Percentiles rank a stretch among this genome's conserved stretches.
Evolutionary conservation across 768 basidiomycete species (phyloP).

Genomic region (Podaxis pistillaris): DNA sequence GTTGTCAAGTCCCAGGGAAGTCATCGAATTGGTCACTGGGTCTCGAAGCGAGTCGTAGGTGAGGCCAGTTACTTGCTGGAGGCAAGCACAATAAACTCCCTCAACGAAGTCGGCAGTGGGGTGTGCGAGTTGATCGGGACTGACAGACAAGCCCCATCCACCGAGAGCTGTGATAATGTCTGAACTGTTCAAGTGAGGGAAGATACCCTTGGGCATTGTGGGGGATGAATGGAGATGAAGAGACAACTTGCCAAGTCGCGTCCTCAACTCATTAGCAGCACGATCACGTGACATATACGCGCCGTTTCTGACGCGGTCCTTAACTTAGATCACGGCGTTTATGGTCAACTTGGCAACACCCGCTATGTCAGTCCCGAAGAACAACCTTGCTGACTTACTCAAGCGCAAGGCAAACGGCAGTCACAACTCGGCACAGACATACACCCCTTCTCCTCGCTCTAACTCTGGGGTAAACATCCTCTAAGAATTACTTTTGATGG

Average conservation of each 20-base stretch:
- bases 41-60: slow-evolving; percentile 56
- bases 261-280: not conserved
- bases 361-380: slow-evolving; percentile 27
- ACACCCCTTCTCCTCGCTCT: slow-evolving; percentile 2
- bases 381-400: slow-evolving; percentile 41
- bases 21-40: slow-evolving; percentile 54
- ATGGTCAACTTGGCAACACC: not conserved
- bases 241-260: not conserved
- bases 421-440: not conserved
- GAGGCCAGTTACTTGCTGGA: slow-evolving; percentile 70
- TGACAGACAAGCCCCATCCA: slow-evolving; percentile 68
- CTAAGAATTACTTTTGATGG: not conserved
- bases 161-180: slow-evolving; percentile 67
- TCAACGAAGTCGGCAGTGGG: slow-evolving; percentile 74
- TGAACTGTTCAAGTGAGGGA: slow-evolving; percentile 60
- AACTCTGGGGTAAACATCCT: not conserved
- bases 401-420: slow-evolving; percentile 19
- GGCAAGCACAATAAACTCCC: slow-evolving; percentile 65
- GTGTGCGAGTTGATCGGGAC: slow-evolving; percentile 61
- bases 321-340: not conserved
- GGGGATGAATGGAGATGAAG: not conserved
- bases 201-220: slow-evolving; percentile 49
- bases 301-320: not conserved
- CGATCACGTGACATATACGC: slow-evolving; percentile 17
- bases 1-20: slow-evolving; percentile 48